These are phyloP conservation scores for Vicia faba DNA, from an alignment of 306 rosid genomes.

Conservation along the genomic window DNA sequence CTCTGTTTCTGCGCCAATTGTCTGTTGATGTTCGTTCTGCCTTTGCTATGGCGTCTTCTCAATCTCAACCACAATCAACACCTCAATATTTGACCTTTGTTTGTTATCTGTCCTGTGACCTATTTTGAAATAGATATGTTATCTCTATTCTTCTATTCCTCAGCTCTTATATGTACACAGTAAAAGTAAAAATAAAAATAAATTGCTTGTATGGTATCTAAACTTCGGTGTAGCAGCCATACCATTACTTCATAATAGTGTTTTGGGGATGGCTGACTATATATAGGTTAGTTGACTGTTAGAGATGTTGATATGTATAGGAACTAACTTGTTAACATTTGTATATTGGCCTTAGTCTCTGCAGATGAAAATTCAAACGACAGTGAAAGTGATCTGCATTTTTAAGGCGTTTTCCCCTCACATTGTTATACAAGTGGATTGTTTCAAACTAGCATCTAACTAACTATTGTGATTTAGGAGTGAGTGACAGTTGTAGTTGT, in stretches of 20 bases:
- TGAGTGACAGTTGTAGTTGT: not conserved
- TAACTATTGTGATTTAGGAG: not conserved
- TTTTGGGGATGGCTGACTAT: not conserved
- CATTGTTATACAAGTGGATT: not conserved
- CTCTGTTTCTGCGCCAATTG: not conserved
- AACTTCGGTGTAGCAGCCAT: not conserved
- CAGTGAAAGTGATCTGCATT: not conserved
- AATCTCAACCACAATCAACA: not conserved
- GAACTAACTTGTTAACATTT: not conserved
- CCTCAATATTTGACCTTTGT: not conserved
- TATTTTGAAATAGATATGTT: too few relatives aligned
- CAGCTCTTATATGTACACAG: not conserved
- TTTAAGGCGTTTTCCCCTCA: not conserved
- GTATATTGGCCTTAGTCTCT: not conserved
- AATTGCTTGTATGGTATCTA: not conserved
- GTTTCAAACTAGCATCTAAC: not conserved
- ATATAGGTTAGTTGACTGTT: slow-evolving; percentile 4
- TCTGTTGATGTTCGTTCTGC: not conserved
- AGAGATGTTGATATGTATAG: slow-evolving; percentile 5
- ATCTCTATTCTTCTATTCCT: not conserved
- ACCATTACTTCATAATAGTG: not conserved
- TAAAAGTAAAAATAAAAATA: not conserved
- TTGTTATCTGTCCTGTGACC: not conserved
- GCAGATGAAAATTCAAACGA: slow-evolving; percentile 12
- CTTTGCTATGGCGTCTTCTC: not conserved